phyloP scores from a whole-genome alignment of 441 rosid species.

The Rhodomyrtus psidioides region DNA sequence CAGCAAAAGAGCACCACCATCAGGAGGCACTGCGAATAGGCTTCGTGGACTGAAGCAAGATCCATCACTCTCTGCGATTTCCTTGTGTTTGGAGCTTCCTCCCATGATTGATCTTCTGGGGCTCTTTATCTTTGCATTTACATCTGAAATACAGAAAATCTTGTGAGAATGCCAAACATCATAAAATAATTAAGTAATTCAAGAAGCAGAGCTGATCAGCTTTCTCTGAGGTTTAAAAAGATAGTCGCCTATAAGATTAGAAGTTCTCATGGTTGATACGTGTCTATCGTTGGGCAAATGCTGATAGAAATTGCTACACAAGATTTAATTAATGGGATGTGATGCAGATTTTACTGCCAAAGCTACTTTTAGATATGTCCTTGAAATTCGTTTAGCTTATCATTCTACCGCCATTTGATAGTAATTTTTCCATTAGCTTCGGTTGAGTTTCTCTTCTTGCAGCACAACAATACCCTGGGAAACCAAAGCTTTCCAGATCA shows the following conservation, averaged over 20 bases:
- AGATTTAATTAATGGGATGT: background rate
- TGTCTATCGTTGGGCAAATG: background rate
- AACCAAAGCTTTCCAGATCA: background rate
- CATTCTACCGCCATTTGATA: background rate
- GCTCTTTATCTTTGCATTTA: slow-evolving; percentile 47
- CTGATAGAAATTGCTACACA: background rate
- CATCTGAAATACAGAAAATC: slow-evolving; percentile 27
- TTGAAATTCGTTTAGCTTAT: background rate
- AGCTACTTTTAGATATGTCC: background rate
- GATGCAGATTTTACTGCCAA: background rate
- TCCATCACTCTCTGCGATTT: slow-evolving; percentile 43
- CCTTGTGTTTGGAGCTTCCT: slow-evolving; percentile 47
- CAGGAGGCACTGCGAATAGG: slow-evolving; percentile 63
- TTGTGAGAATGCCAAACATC: background rate
- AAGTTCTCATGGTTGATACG: background rate
- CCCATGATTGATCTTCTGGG: slow-evolving; percentile 42
- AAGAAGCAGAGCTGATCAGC: background rate
- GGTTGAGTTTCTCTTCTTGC: background rate
- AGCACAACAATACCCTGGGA: background rate
- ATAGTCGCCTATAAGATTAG: background rate
- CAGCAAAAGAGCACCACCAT: slow-evolving; percentile 49
- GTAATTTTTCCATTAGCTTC: background rate
- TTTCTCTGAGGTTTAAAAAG: background rate
- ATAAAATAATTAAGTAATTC: background rate
- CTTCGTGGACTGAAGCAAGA: slow-evolving; percentile 74